Evolutionary conservation across 768 basidiomycete genomes (phyloP), one percentile per base, ranked within the genome.

Genomic region (Mycena albidolilacea): DNA sequence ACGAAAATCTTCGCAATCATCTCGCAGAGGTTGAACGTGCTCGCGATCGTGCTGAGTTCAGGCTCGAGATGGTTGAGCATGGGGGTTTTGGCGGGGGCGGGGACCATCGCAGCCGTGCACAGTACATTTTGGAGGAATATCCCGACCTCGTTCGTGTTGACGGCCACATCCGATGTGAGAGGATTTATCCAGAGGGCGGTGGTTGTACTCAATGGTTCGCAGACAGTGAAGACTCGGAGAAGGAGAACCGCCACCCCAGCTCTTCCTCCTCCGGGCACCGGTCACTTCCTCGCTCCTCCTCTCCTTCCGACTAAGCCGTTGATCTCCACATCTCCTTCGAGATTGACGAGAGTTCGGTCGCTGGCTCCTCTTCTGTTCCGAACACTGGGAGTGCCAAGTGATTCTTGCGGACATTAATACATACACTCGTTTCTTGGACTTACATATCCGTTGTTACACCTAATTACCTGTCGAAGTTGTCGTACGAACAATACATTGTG

Each of bases 41-140:
- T 30, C 30, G 30, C 3, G 30, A 30, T 30, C 30, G 30, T 17
- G 67, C 73, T 19, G 70, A 78, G 21, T 39, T 78, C 44, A 41
- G 73, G 37, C 46, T 74, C n/a, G 7, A 63, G 43, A 5, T 63
- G 43, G 35, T n/a, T 4, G 21, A 21, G 37, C 23, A 23, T 35
- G 41, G 30, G 30, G 30, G 30, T 30, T 30, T 30, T 30, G 3
- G 30, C 30, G 30, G 30, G 30, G 30, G 30, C 30, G 30, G 30
- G 30, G 30, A 30, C 1, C 30, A 30, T 30, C 30, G 11, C 30
- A 30, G 61, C 9, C 12, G 43, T 15, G 21, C 35, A n/a, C 21
- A 46, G n/a, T 48, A 8, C 21, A n/a, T 14, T 11, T 0, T 1
- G 7, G 30, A 57, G 43, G 21, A 39, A 19, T 30, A 63, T 14